These are phyloP conservation scores for Flaveria brownii DNA, from an alignment of 129 eudicot genomes.

Conservation along the genomic window DNA sequence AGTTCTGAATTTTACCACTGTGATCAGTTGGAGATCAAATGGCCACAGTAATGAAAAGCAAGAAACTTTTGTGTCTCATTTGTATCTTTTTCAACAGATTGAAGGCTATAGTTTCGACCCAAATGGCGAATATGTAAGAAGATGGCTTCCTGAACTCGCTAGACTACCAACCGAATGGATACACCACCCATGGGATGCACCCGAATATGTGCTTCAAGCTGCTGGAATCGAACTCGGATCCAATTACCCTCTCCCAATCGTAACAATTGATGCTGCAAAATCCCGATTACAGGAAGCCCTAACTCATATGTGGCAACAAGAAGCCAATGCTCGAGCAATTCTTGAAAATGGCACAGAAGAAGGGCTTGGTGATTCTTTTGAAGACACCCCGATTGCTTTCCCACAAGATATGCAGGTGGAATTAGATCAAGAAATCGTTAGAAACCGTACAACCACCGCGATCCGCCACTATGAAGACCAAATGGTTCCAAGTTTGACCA, in stretches of 20 bases:
- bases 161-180: constrained; percentile 97
- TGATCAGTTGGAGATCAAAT: neutral
- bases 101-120: constrained; percentile 95
- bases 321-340: constrained; percentile 73
- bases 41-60: neutral
- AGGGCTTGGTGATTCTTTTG: constrained; percentile 88
- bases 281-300: constrained; percentile 71
- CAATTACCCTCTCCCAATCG: constrained; percentile 86
- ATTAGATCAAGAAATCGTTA: constrained; percentile 52
- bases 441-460: constrained; percentile 41
- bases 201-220: constrained; percentile 86
- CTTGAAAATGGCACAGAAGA: constrained; percentile 85
- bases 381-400: constrained; percentile 71
- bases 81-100: constrained; percentile 41
- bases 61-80: neutral
- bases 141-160: constrained; percentile 97
- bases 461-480: constrained; percentile 73
- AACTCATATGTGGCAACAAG: constrained; percentile 78
- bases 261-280: constrained; percentile 72
- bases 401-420: constrained; percentile 85
- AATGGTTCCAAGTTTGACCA: constrained; percentile 91
- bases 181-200: constrained; percentile 99
- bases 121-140: constrained; percentile 86
- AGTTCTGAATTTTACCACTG: neutral
- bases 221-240: constrained; percentile 95